Percentiles rank a stretch among this genome's conserved stretches.
Conservation (phyloP, 1,284 basidiomycete species). For the Leccinum colubrinum region DNA sequence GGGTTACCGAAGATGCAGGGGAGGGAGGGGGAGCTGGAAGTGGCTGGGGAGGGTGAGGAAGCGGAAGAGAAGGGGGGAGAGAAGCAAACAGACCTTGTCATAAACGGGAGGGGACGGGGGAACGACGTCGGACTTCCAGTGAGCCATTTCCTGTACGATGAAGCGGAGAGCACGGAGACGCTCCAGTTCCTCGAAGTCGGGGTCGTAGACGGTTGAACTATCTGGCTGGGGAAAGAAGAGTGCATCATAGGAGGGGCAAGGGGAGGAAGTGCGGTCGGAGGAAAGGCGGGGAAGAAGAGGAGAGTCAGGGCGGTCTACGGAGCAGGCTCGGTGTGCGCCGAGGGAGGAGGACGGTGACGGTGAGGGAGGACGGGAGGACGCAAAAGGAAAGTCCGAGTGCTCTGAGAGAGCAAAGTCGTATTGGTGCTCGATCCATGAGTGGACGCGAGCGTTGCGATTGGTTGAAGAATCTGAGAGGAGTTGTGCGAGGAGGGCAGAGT, state of each 20-base stretch:
- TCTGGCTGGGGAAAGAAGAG: constrained; percentile 26
- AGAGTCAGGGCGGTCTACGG: constrained; percentile 30
- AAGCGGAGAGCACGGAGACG: constrained; percentile 31
- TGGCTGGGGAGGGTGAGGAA: constrained; percentile 13
- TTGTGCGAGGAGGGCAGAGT: constrained; percentile 28
- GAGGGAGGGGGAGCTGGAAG: constrained; percentile 31
- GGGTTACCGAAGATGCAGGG: constrained; percentile 26
- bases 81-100: constrained; percentile 25
- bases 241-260: constrained; percentile 31
- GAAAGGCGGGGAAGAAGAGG: constrained; percentile 30
- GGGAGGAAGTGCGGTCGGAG: constrained; percentile 21
- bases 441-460: constrained; percentile 28
- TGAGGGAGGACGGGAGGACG: constrained; percentile 23
- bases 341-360: constrained; percentile 33
- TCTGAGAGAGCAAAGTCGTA: constrained; percentile 34
- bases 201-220: constrained; percentile 1
- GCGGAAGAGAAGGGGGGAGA: not conserved
- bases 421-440: constrained; percentile 35
- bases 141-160: constrained; percentile 34
- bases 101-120: not conserved
- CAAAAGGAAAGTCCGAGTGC: constrained; percentile 3
- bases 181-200: constrained; percentile 29
- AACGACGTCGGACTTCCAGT: constrained; percentile 19
- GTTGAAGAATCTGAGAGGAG: constrained; percentile 25
- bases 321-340: constrained; percentile 23